Evolutionary conservation across 306 rosid species (phyloP), one percentile per base, ranked within the genome.

Genomic region (Ceratonia siliqua): DNA sequence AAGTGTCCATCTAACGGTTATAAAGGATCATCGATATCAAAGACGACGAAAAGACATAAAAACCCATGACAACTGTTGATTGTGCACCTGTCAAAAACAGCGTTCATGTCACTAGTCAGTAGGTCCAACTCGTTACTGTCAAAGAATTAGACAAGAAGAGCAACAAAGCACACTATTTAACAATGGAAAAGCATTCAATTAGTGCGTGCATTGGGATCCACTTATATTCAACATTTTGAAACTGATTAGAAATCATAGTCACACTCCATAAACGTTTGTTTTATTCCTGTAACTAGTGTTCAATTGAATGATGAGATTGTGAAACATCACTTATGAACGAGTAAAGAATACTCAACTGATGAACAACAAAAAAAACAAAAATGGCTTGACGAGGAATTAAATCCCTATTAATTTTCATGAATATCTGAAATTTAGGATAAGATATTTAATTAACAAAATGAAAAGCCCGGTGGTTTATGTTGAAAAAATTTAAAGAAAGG

Each of bases 71-170:
- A 52, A 11, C 55, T 15, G 14, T 22, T 52, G 35, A 55, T n/a
- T 67, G 2, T 10, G 73, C 62, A 77, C 82, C 92, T 87, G 86
- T 68, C 66, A 57, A 74, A 52, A 63, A 68, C 56, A 20, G 20
- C 22, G 67, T 39, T 15, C 18, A 67, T 4, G 61, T 46, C 57
- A 62, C 5, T 4, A 13, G 43, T 41, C 6, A 68, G 70, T 18
- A 38, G 46, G 13, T 30, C 62, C 43, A 18, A 45, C 35, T 50
- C 20, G 8, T 12, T 8, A 1, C 13, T 14, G 14, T 0, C 8
- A n/a, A 6, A 28, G 45, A 36, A 18, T 22, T 12, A 9, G 35
- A 41, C 52, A 25, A 38, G 45, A 6, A 35, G 43, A 35, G 28
- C 6, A 46, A 52, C 27, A 21, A 68, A 36, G 68, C n/a, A 42